Evolutionary conservation across 306 rosid genomes (phyloP), one percentile per base, ranked within the genome.

Genomic region (Inga laurina): DNA sequence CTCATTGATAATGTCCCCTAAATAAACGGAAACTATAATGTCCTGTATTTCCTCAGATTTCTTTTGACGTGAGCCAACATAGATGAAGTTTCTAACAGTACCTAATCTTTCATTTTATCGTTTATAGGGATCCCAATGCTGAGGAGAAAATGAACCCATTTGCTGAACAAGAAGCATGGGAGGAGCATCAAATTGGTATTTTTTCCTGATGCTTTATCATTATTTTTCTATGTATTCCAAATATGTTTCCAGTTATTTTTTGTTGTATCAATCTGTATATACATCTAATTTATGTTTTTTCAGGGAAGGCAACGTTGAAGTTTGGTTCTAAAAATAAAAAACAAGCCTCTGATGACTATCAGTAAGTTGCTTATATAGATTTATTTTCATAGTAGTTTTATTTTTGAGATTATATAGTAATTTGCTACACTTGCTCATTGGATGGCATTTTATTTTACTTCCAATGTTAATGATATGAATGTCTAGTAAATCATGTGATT

Each of bases 91-190:
- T 80, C 56, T 27, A 52, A 68, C 71, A 83, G 78, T 65, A 22
- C 79, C 35, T 71, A 71, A 21, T 71, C 19, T 74, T 22, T 77
- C 72, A 61, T 82, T 84, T 77, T 24, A 51, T 86, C 81, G 27
- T 59, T 74, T 84, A 14, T 72, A 93, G 98, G 88, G 97, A 93
- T 75, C 52, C 76, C 24, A 75, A 82, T 82, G 91, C 98, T 73
- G 99, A 85, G 70, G 97, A 95, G 16, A 95, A 93, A 88, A 92
- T 95, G 98, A 93, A 92, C 74, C 94, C 97, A 46, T 91, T 91
- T 84, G 93, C 98, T 54, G 98, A 94, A 87, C 97, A 96, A 85
- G 99, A 96, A 80, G 99, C 99, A 32, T 94, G 99, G 99, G 98
- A 94, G 88, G 98, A 96, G 34, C 95, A 96, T 80, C 99, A 96